Percentiles rank a stretch among this genome's conserved stretches.
Conservation (phyloP, 305 asterid species). For the Fraxinus ornus region DNA sequence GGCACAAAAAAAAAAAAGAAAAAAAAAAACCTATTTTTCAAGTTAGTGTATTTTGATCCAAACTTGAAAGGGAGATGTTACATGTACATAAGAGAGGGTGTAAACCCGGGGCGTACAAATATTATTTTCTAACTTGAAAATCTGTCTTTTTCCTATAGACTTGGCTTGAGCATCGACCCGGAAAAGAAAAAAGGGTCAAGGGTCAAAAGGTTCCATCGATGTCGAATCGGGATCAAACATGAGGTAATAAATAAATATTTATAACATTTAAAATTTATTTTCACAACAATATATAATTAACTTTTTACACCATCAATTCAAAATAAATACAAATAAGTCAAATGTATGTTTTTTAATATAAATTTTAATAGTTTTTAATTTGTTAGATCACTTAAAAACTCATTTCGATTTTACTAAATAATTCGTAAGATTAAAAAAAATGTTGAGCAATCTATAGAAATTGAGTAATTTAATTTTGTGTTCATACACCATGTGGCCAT, state of each 20-base stretch:
- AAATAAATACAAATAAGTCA: not conserved
- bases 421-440: not conserved
- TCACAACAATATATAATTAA: not conserved
- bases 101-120: too few relatives aligned
- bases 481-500: not conserved
- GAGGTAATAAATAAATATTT: too few relatives aligned
- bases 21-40: not conserved
- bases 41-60: not conserved
- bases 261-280: too few relatives aligned
- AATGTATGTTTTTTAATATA: not conserved
- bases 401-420: not conserved
- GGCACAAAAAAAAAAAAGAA: not conserved
- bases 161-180: not conserved
- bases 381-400: not conserved
- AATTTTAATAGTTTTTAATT: too few relatives aligned
- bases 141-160: too few relatives aligned
- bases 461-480: not conserved
- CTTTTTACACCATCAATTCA: not conserved
- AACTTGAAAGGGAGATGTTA: too few relatives aligned
- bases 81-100: not conserved
- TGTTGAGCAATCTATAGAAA: not conserved
- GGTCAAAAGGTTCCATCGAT: not conserved
- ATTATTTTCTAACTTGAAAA: too few relatives aligned
- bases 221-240: not conserved
- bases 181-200: not conserved